Base-by-base conservation (phyloP, 331 rosid species). In the Erythrophleum ivorense region DNA sequence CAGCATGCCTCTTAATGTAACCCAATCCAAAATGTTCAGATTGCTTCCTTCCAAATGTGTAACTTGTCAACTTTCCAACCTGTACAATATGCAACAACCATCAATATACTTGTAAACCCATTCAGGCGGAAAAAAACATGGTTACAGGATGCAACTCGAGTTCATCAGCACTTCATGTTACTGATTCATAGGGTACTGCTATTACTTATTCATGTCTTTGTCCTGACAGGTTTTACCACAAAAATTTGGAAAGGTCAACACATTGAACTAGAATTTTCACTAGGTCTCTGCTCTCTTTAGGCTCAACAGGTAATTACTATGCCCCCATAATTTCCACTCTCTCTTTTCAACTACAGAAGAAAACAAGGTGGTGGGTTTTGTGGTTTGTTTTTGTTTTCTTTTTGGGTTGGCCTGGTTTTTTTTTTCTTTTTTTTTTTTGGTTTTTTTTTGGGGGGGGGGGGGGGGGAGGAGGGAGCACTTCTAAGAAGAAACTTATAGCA, bases 1-100 rank as follows among this genome's bases (percentile, higher is more conserved):
- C 88, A 84, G 87, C 84, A 79, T 79, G 77, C 84, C 85, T 88
- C 88, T 84, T 87, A 66, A 92, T 89, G 85, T 88, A 90, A 78
- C 92, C 92, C 21, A 91, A 83, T 62, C 93, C 93, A 48, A 91
- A 82, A 76, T 87, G 81, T 72, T 79, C 83, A 54, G 72, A 71
- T 69, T 75, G 88, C 74, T 81, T 88, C 75, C 85, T 81, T 81
- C 91, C 88, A 40, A 90, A 67, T 33, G 87, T 86, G 62, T 80
- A 90, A 84, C 94, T 92, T 14, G 91, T 90, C 76, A 89, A 38
- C 88, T 88, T 87, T n/a, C 89, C 94, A 81, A 88, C 87, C 85
- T 83, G 85, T 84, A 83, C 24, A 50, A 54, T 55, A 71, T 71
- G 58, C 53, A 67, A 41, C 66, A 82, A 57, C 53, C 81, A 59